Percentiles rank a stretch among this genome's conserved stretches.
phyloP scores from a whole-genome alignment of 1,284 basidiomycete genomes.

The Cystobasidium pallidum region DNA sequence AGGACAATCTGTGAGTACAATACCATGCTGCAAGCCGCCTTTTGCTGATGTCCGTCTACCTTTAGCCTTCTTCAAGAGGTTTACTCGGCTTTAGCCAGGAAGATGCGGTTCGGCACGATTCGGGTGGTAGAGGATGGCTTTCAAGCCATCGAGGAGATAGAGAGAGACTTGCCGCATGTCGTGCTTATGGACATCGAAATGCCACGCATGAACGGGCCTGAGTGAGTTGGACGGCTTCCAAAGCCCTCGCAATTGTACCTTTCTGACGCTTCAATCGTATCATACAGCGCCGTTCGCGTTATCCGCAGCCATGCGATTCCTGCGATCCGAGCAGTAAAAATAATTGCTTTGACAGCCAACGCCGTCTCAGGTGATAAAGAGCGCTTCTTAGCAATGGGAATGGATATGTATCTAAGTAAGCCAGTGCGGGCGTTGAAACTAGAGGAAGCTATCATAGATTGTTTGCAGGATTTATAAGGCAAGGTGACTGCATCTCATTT shows the following conservation, averaged over 20 bases:
- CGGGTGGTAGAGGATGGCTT: constrained; percentile 34
- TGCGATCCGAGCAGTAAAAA: constrained; percentile 12
- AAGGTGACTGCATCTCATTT: not conserved
- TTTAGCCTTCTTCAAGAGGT: constrained; percentile 35
- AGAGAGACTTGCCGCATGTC: constrained; percentile 10
- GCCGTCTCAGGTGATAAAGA: constrained; percentile 36
- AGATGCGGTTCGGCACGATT: constrained; percentile 26
- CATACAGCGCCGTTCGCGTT: constrained; percentile 20
- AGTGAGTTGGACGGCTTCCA: constrained; percentile 2
- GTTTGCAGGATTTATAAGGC: not conserved
- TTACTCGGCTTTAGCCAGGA: constrained; percentile 13
- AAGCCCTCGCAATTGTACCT: not conserved
- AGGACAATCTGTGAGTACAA: constrained; percentile 48
- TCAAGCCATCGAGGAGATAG: constrained; percentile 21
- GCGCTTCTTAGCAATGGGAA: constrained; percentile 33
- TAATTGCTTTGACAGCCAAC: constrained; percentile 42
- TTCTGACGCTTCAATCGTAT: not conserved
- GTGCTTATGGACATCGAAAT: constrained; percentile 42
- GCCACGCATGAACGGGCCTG: constrained; percentile 41
- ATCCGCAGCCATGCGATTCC: constrained; percentile 14
- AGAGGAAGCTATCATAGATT: constrained; percentile 27
- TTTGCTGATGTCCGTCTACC: not conserved
- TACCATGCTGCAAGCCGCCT: not conserved
- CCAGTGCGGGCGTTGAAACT: constrained; percentile 27
- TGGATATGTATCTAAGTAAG: constrained; percentile 38